Percentiles rank a stretch among this genome's conserved stretches.
These are phyloP conservation scores for Colletotrichum spaethianum DNA, from an alignment of 2,329 filamentous ascomycete species.

Conservation along the genomic window DNA sequence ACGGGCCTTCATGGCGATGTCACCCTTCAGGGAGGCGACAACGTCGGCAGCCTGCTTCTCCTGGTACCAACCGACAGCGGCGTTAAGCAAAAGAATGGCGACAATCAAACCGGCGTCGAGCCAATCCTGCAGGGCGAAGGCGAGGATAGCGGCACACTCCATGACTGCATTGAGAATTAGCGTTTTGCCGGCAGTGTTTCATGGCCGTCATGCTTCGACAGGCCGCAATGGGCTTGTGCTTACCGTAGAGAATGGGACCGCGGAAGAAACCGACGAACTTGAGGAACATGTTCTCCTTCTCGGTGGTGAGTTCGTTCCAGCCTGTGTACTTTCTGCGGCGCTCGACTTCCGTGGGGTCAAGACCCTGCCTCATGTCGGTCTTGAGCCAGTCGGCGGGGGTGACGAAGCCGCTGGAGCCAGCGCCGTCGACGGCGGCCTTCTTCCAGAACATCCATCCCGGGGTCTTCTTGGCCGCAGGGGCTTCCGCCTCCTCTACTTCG, in stretches of 20 bases:
- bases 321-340: conserved; percentile 75
- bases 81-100: conserved; percentile 82
- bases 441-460: conserved; percentile 57
- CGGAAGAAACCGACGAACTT: conserved; percentile 84
- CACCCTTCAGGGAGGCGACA: conserved; percentile 81
- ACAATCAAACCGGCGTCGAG: conserved; percentile 81
- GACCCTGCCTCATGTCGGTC: conserved; percentile 77
- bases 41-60: conserved; percentile 86
- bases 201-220: conserved; percentile 31
- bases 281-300: conserved; percentile 82
- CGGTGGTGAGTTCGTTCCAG: conserved; percentile 80
- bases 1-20: conserved; percentile 81
- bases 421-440: conserved; percentile 43
- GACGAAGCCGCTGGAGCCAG: conserved; percentile 52
- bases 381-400: conserved; percentile 78
- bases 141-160: conserved; percentile 82
- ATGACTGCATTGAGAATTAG: conserved; percentile 64
- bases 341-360: conserved; percentile 72
- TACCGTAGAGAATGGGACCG: conserved; percentile 84
- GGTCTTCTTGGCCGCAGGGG: conserved; percentile 44
- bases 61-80: conserved; percentile 84
- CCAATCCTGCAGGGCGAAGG: conserved; percentile 82
- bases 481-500: conserved; percentile 48
- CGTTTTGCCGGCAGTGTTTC: conserved; percentile 33
- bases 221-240: conserved; percentile 48